These are phyloP conservation scores for Neoboletus subvelutipes DNA, from an alignment of 768 basidiomycete genomes.

Conservation along the genomic window DNA sequence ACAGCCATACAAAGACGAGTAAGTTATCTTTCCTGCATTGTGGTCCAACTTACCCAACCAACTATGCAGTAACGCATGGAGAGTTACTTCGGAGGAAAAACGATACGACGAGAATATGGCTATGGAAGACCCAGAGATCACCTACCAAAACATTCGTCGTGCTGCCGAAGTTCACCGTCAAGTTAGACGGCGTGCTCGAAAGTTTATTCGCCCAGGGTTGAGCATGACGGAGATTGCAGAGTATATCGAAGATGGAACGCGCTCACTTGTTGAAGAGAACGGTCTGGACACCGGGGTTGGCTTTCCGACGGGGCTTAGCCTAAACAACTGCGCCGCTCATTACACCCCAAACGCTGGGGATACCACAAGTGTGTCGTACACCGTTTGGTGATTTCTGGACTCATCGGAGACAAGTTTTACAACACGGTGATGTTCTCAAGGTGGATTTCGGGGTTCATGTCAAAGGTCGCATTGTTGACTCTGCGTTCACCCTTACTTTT, in stretches of 20 bases:
- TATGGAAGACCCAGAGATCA: constrained; percentile 78
- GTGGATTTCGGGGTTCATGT: constrained; percentile 98
- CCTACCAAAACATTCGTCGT: constrained; percentile 86
- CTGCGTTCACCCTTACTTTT: constrained; percentile 90
- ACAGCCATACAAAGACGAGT: constrained; percentile 92
- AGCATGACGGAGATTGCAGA: constrained; percentile 92
- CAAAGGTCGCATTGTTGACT: constrained; percentile 91
- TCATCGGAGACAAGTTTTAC: constrained; percentile 57
- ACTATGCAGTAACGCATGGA: constrained; percentile 72
- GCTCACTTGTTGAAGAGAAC: constrained; percentile 89
- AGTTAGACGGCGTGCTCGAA: constrained; percentile 79
- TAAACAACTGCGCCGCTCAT: constrained; percentile 96
- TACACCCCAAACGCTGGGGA: constrained; percentile 95
- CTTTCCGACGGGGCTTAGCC: constrained; percentile 92
- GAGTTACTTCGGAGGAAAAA: constrained; percentile 89
- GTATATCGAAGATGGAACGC: constrained; percentile 87
- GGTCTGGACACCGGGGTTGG: constrained; percentile 86
- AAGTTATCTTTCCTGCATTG: constrained; percentile 32
- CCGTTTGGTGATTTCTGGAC: background rate
- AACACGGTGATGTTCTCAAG: constrained; percentile 86
- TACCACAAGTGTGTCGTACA: constrained; percentile 57
- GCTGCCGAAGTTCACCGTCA: constrained; percentile 96
- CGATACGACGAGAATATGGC: constrained; percentile 76
- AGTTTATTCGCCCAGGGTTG: constrained; percentile 89
- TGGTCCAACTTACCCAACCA: background rate